phyloP scores from a whole-genome alignment of 257 asterid species.

The Paulownia fortunei region DNA sequence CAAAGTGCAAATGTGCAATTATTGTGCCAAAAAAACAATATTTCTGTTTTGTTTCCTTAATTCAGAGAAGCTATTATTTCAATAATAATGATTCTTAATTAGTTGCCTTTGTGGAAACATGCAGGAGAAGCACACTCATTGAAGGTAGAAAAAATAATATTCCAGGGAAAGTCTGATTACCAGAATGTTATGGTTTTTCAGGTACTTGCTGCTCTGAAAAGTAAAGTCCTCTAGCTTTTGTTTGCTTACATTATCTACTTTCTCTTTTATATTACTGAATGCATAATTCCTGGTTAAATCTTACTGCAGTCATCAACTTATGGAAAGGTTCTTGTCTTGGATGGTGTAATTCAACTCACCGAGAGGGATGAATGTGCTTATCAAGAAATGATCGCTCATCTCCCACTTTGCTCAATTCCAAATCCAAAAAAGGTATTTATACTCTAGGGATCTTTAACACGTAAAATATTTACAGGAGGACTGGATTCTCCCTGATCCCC shows the following conservation, averaged over 20 bases:
- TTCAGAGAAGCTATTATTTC: not conserved
- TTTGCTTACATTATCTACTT: not conserved
- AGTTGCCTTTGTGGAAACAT: conserved; percentile 23
- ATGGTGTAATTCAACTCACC: conserved; percentile 86
- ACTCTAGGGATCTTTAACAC: not conserved
- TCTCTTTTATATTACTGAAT: not conserved
- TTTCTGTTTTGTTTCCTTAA: not conserved
- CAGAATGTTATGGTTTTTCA: conserved; percentile 83
- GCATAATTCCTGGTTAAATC: conserved; percentile 16
- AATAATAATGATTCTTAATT: not conserved
- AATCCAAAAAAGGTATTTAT: conserved; percentile 72
- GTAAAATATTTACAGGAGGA: not conserved
- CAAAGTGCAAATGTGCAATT: no score
- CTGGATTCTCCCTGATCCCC: not conserved
- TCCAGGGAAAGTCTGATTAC: conserved; percentile 78
- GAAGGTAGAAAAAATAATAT: conserved; percentile 74
- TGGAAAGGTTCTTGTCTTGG: conserved; percentile 89
- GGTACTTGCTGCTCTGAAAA: conserved; percentile 45
- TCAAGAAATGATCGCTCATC: conserved; percentile 88
- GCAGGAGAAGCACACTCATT: conserved; percentile 91
- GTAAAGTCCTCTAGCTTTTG: not conserved
- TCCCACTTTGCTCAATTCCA: conserved; percentile 82
- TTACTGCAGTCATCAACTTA: conserved; percentile 73
- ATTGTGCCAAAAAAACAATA: no score
- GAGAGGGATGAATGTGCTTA: conserved; percentile 95